Evolutionary conservation across 768 basidiomycete species (phyloP).

Genomic region (Lentinula detonsa): DNA sequence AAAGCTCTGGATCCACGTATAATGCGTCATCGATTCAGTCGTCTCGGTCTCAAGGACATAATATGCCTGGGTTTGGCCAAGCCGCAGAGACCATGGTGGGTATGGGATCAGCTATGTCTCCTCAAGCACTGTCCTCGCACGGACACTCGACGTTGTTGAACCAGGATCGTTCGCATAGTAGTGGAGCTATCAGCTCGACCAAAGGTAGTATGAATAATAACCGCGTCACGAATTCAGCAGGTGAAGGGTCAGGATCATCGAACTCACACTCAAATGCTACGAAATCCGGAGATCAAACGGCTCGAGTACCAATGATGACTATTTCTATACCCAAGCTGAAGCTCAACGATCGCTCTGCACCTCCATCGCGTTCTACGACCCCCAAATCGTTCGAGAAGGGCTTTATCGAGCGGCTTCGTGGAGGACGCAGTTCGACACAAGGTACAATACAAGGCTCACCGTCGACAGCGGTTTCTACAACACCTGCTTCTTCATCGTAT

Average conservation of each 20-base stretch:
- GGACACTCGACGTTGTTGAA: background rate
- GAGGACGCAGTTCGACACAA: constrained; percentile 1
- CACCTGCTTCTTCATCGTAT: constrained; percentile 1
- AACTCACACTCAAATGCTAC: background rate
- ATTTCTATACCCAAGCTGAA: background rate
- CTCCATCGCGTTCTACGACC: background rate
- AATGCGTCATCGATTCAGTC: background rate
- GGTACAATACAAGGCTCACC: background rate
- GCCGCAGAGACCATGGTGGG: background rate
- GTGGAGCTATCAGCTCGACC: background rate
- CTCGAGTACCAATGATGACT: background rate
- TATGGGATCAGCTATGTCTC: background rate
- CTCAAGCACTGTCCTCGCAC: background rate
- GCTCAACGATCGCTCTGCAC: background rate
- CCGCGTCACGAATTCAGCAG: background rate
- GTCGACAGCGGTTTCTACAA: background rate
- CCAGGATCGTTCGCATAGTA: background rate
- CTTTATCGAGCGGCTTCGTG: background rate
- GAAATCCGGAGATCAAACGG: background rate
- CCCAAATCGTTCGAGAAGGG: background rate
- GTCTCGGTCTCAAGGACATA: background rate
- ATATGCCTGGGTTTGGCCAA: constrained; percentile 3
- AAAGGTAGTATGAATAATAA: background rate
- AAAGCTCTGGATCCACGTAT: background rate
- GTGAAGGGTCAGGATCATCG: background rate